Evolutionary conservation across 495 filamentous ascomycete species (phyloP).

Genomic region (Talaromyces ruber): DNA sequence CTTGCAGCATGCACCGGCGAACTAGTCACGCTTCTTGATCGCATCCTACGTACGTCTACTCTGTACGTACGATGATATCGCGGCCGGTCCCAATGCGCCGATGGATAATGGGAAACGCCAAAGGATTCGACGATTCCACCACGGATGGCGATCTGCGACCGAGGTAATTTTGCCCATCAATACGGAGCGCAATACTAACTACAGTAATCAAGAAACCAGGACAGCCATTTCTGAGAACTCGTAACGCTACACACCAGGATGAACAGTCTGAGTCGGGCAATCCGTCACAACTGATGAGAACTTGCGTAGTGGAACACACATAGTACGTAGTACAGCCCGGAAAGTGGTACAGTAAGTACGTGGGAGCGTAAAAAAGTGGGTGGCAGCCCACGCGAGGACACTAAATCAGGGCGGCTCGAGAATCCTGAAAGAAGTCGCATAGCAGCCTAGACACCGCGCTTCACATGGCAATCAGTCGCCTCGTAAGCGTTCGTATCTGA

Average conservation of each 20-base stretch:
- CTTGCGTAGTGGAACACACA: too few relatives aligned
- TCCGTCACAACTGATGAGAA: too few relatives aligned
- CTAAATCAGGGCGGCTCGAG: neutral
- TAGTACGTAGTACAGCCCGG: neutral
- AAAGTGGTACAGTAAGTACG: neutral
- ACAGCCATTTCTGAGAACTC: neutral
- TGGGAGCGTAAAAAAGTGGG: neutral
- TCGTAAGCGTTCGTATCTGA: neutral
- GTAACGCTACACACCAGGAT: neutral
- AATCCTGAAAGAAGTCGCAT: neutral
- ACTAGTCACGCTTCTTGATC: neutral
- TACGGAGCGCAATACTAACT: neutral
- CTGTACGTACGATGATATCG: neutral
- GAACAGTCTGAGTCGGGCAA: neutral
- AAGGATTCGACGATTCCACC: neutral
- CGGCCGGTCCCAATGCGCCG: neutral
- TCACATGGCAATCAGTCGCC: neutral
- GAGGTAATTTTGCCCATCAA: neutral
- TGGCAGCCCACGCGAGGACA: constrained; percentile 5
- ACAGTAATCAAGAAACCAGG: neutral
- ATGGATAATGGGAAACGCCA: neutral
- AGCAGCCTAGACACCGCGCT: neutral
- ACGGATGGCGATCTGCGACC: neutral
- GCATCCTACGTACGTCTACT: too few relatives aligned
- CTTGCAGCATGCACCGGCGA: neutral